Base-by-base conservation (phyloP, 768 basidiomycete species). In the Daedaleopsis nitida region DNA sequence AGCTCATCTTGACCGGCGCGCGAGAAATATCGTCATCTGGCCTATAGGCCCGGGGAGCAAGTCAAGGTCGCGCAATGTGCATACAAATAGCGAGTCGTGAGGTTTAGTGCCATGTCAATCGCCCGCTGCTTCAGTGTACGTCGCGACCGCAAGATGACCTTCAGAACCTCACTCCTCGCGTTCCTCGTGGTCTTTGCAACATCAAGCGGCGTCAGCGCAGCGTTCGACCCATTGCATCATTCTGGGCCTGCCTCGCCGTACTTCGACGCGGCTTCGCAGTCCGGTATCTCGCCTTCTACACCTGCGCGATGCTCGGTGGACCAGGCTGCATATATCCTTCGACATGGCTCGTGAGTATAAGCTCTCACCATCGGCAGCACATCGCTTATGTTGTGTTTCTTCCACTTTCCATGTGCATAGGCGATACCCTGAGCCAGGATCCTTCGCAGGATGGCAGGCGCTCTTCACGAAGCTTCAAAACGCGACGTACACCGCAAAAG, bases 211-310 rank as follows among this genome's bases (percentile, higher is more conserved):
- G 27, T 32, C 51, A 14, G 11, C 5, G n/a, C 23, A 3, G 48
- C 10, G 6, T 80, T 78, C 65, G 63, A 80, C 55, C 77, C 78
- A 2, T 64, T 78, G 11, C 72, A 78, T 1, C 79, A 81, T 65
- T 77, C 77, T n/a, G 80, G 79, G 0, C 69, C 74, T 2, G 75
- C 77, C 0, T 76, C 77, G 1, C 79, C 79, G 1, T 81, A 79
- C 62, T 81, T 80, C 55, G 72, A 76, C 48, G 78, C 79, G 5
- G 78, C 80, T 1, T 69, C 74, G 3, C 78, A 76, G 58, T 69
- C 65, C 23, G 76, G 73, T 11, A 73, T 80, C 37, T 48, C 72
- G 0, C 23, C 50, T 5, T 62, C 66, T 1, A 77, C 74, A 2
- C 79, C 80, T 3, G 53, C 67, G 1, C 76, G 76, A 23, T 81